Base-by-base conservation (phyloP, 345 rosid genomes). In the Microthlaspi erraticum region DNA sequence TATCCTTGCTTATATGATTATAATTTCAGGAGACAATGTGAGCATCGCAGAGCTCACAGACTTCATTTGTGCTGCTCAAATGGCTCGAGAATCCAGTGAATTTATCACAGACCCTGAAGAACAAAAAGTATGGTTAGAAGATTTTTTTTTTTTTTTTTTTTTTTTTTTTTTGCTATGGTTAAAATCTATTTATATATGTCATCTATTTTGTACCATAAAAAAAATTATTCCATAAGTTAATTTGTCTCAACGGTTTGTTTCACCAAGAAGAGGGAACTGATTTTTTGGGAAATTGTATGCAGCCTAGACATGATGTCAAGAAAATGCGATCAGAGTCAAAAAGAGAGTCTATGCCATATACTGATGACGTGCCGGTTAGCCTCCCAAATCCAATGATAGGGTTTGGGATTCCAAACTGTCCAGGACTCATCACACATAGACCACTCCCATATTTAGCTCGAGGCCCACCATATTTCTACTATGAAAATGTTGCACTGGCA, bases 351-450 rank as follows among this genome's bases (percentile, higher is more conserved):
- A 68, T 53, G 14, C 67, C 73, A 66, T 65, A 33, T 36, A 29
- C 44, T 55, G 67, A 46, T 46, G 89, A 83, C 8, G 91, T 86
- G 72, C 51, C 54, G 1, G 43, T 91, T 57, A 88, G 85, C 12
- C 83, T 91, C 38, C 97, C 98, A 69, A 86, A 80, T 60, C 96
- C 96, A 23, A 93, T 91, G 98, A 74, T 86, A 23, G 98, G 98
- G 16, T 93, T 83, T 75, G 98, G 98, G 16, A 72, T 83, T 31
- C 98, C 98, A 7, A 65, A 56, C 1, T 81, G 91, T 19, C 58
- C 83, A 1, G 59, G 36, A 11, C 36, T 12, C 8, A 34, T 76
- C 39, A 69, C 72, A 43, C 57, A 70, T 14, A 75, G 98, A 66
- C 51, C 38, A n/a, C 84, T 93, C 52, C 89, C 98, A 4, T 84